Percentiles rank a stretch among this genome's conserved stretches.
Conservation (phyloP, 768 basidiomycete genomes). For the Rhodosporidiobolus sp. region DNA sequence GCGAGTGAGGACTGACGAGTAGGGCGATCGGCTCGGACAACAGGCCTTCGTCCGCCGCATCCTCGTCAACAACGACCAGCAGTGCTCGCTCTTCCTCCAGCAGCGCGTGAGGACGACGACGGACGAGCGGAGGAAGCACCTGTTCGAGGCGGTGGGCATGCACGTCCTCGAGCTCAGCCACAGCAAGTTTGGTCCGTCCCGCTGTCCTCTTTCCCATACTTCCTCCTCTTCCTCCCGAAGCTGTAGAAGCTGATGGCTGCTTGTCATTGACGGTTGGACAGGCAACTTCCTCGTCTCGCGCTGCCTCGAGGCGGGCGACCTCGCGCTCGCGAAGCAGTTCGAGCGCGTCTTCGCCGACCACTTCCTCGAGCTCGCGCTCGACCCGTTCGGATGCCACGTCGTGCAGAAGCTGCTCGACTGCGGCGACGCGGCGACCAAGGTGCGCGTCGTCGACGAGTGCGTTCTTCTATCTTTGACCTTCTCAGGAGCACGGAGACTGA, state of each 20-base stretch:
- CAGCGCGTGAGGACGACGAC: conserved; percentile 19
- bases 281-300: conserved; percentile 40
- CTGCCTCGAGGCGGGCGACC: conserved; percentile 35
- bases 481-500: background rate
- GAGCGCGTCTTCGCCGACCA: background rate
- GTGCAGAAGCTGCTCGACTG: conserved; percentile 38
- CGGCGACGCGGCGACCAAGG: conserved; percentile 20
- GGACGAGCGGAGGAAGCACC: background rate
- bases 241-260: background rate
- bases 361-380: conserved; percentile 26
- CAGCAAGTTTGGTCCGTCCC: conserved; percentile 35
- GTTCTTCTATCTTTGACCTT: background rate
- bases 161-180: conserved; percentile 16
- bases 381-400: conserved; percentile 38
- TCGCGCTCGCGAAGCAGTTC: background rate
- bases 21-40: no score
- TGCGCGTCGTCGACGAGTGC: conserved; percentile 25
- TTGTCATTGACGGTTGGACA: background rate
- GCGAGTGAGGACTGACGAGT: background rate
- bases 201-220: background rate
- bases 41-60: conserved; percentile 35
- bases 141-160: conserved; percentile 15
- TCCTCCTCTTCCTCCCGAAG: background rate
- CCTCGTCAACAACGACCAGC: conserved; percentile 34
- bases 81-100: conserved; percentile 40